Evolutionary conservation across 2,329 filamentous ascomycete genomes (phyloP).

Genomic region (Penicillium freii): DNA sequence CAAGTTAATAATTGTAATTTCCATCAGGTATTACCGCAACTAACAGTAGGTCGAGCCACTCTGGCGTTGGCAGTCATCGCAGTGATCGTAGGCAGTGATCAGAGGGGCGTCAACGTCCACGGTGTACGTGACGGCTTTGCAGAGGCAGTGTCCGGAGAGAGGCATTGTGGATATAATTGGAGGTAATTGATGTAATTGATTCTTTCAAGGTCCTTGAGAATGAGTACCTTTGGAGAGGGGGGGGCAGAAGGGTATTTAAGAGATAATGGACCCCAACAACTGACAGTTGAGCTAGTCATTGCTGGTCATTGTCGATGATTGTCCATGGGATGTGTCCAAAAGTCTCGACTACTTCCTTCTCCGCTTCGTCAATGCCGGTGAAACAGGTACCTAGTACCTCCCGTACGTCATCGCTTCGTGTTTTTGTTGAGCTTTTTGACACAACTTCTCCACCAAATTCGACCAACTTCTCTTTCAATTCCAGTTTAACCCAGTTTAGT

Average conservation of each 20-base stretch:
- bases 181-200: constrained; percentile 3
- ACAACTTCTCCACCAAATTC: background rate
- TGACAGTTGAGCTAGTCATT: background rate
- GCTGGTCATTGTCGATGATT: background rate
- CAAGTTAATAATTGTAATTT: constrained; percentile 2
- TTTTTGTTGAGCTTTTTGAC: background rate
- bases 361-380: background rate
- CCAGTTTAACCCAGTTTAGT: background rate
- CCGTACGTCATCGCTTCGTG: background rate
- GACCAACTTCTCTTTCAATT: background rate
- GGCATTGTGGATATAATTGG: constrained; percentile 51
- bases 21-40: background rate
- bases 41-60: constrained; percentile 64
- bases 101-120: constrained; percentile 46
- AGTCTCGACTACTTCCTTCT: background rate
- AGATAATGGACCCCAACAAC: background rate
- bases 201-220: constrained; percentile 25
- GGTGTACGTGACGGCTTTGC: constrained; percentile 69
- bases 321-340: background rate
- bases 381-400: background rate
- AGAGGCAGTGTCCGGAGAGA: constrained; percentile 69
- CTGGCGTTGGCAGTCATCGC: constrained; percentile 71
- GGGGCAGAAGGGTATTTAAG: constrained; percentile 15
- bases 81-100: constrained; percentile 64
- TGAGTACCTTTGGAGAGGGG: constrained; percentile 16